Percentiles rank a stretch among this genome's conserved stretches.
Conservation (phyloP, 805 yeast species). For the Pichia pseudocactophila region DNA sequence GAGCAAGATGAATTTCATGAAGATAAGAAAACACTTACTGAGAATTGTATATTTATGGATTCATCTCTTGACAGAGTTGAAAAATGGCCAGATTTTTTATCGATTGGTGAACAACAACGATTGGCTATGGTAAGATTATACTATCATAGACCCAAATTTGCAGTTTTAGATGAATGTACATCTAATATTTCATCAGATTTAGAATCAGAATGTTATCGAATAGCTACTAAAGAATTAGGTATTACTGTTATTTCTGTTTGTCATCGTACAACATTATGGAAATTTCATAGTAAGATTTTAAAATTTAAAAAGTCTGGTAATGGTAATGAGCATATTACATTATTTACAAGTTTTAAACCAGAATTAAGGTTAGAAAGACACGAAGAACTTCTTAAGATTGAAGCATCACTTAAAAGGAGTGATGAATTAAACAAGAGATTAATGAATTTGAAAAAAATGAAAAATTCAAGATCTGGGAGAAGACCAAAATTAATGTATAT, state of each 20-base stretch:
- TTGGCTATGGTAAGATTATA: slow-evolving; percentile 89
- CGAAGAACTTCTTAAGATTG: slow-evolving; percentile 65
- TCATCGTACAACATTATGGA: slow-evolving; percentile 88
- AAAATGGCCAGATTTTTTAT: slow-evolving; percentile 84
- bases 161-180: slow-evolving; percentile 92
- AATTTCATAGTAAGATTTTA: slow-evolving; percentile 73
- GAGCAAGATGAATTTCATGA: slow-evolving; percentile 5
- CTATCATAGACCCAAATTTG: slow-evolving; percentile 87
- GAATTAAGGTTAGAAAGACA: slow-evolving; percentile 63
- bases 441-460: slow-evolving; percentile 40
- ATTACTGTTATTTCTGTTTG: slow-evolving; percentile 85
- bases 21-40: slow-evolving; percentile 12
- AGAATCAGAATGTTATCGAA: slow-evolving; percentile 81
- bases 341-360: slow-evolving; percentile 58
- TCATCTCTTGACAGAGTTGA: slow-evolving; percentile 57
- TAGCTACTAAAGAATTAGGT: slow-evolving; percentile 62
- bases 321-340: slow-evolving; percentile 28
- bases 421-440: slow-evolving; percentile 60
- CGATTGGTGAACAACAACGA: slow-evolving; percentile 88
- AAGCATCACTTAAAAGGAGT: slow-evolving; percentile 60
- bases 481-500: slow-evolving; percentile 18
- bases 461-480: slow-evolving; percentile 9
- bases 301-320: slow-evolving; percentile 39
- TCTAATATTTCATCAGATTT: slow-evolving; percentile 87
- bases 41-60: slow-evolving; percentile 13